Conservation (phyloP, 352 stramenopile species). For the Albugo laibachii region DNA sequence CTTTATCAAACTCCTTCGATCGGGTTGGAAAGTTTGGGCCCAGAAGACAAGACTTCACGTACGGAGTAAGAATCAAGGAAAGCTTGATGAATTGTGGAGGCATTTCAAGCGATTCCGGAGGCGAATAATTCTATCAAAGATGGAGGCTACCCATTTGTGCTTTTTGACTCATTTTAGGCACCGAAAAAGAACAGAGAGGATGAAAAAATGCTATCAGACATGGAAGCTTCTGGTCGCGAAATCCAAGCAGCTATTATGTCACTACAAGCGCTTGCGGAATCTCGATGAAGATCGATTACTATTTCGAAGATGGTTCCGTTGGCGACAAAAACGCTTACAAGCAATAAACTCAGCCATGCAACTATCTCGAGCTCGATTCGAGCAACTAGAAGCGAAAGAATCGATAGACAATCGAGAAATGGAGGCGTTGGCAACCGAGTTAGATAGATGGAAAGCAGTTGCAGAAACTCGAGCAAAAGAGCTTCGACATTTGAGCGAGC, state of each 20-base stretch:
- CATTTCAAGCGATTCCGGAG: constrained; percentile 31
- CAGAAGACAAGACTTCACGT: constrained; percentile 17
- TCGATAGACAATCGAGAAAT: neutral
- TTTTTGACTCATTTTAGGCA: no score
- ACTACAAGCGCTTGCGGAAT: neutral
- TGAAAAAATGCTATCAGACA: neutral
- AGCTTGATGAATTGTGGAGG: constrained; percentile 17
- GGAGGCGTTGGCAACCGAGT: neutral
- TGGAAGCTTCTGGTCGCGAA: neutral
- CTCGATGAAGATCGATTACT: neutral
- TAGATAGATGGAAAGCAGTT: no score
- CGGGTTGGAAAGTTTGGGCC: constrained; percentile 31
- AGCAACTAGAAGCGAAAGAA: neutral
- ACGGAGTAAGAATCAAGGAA: constrained; percentile 19
- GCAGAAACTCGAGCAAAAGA: constrained; percentile 6
- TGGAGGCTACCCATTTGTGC: no score
- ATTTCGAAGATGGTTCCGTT: neutral
- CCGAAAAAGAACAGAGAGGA: no score
- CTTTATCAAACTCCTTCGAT: constrained; percentile 37
- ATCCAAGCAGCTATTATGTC: neutral
- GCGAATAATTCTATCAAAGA: constrained; percentile 7
- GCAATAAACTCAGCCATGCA: neutral
- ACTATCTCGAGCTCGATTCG: neutral
- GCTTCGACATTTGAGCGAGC: constrained; percentile 13
- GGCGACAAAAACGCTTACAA: neutral